Evolutionary conservation across 2,329 filamentous ascomycete species (phyloP).

Genomic region (Phialocephala sp.): DNA sequence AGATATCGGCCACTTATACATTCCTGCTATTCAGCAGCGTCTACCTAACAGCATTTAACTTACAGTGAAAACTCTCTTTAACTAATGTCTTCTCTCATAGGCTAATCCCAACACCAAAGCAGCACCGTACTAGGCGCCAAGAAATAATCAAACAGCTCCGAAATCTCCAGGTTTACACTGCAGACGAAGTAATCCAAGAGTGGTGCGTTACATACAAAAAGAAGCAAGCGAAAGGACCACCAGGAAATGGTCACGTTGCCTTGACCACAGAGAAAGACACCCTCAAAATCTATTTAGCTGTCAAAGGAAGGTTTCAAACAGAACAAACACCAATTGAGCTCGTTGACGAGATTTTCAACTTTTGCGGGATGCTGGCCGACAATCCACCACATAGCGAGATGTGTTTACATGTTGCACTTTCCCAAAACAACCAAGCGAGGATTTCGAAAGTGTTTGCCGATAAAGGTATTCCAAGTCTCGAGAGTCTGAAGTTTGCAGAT

Average conservation of each 20-base stretch:
- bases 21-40: no score
- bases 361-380: conserved; percentile 16
- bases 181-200: conserved; percentile 23
- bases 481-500: conserved; percentile 19
- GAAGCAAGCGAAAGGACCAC: conserved; percentile 12
- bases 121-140: neutral
- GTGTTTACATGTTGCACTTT: conserved; percentile 21
- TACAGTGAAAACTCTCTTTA: no score
- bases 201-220: conserved; percentile 17
- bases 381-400: conserved; percentile 20
- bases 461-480: conserved; percentile 20
- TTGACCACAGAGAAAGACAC: conserved; percentile 7
- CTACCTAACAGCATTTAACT: no score
- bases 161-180: conserved; percentile 19
- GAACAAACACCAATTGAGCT: conserved; percentile 17
- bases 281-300: conserved; percentile 16
- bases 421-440: conserved; percentile 5
- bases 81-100: conserved; percentile 1
- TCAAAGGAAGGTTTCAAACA: conserved; percentile 1
- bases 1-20: no score
- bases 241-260: conserved; percentile 18
- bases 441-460: conserved; percentile 16
- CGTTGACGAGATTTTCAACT: conserved; percentile 21
- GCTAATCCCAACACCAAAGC: conserved; percentile 18
- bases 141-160: conserved; percentile 15